phyloP scores from a whole-genome alignment of 805 yeast genomes.

The Suhomyces emberorum region DNA sequence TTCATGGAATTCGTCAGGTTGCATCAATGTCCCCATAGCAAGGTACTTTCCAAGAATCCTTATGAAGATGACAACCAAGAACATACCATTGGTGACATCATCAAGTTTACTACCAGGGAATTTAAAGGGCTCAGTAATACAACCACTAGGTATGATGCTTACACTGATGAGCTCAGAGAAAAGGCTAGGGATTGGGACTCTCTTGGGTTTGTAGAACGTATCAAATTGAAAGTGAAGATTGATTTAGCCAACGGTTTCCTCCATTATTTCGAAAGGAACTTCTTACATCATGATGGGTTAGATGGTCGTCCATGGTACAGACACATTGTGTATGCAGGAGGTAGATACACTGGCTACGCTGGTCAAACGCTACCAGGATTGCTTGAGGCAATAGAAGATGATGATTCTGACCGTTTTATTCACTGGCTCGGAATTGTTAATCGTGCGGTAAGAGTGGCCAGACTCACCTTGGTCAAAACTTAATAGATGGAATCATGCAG shows the following conservation, averaged over 20 bases:
- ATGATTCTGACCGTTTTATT: constrained; percentile 42
- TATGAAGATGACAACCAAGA: constrained; percentile 13
- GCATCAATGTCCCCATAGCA: constrained; percentile 9
- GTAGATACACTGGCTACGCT: constrained; percentile 46
- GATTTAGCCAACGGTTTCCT: constrained; percentile 33
- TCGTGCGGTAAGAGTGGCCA: constrained; percentile 32
- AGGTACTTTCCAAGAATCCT: constrained; percentile 1
- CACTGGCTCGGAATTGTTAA: constrained; percentile 45
- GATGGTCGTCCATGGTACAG: constrained; percentile 56
- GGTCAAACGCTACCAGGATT: constrained; percentile 60
- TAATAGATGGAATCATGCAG: too few relatives aligned
- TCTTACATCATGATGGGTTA: constrained; percentile 47
- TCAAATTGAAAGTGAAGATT: constrained; percentile 29
- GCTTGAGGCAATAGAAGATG: constrained; percentile 49
- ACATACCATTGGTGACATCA: constrained; percentile 21
- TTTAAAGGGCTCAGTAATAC: constrained; percentile 18
- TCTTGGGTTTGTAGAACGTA: constrained; percentile 34
- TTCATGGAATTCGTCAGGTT: constrained; percentile 17
- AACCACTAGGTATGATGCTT: constrained; percentile 27
- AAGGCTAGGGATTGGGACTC: constrained; percentile 28
- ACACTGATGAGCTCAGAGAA: constrained; percentile 25
- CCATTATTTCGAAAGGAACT: constrained; percentile 52
- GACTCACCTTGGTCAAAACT: too few relatives aligned
- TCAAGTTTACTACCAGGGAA: constrained; percentile 19
- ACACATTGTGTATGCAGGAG: constrained; percentile 62